Conservation (phyloP, 257 asterid species). For the Solanum rostratum region DNA sequence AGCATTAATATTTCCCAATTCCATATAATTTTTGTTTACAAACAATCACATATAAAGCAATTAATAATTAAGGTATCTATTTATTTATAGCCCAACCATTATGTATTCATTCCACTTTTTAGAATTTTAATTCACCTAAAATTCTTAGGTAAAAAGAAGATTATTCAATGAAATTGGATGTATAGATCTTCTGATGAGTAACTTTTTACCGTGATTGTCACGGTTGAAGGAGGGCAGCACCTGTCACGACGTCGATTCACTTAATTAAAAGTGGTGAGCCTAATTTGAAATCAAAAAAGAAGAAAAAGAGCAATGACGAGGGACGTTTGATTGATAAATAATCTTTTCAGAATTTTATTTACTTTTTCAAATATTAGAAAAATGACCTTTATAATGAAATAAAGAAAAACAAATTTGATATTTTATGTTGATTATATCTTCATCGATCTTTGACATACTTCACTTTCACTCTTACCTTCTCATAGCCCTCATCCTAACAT, state of each 20-base stretch:
- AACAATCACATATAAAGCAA: neutral
- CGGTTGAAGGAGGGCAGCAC: neutral
- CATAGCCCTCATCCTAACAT: neutral
- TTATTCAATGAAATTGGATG: too few relatives aligned
- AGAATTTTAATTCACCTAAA: neutral
- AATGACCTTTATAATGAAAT: too few relatives aligned
- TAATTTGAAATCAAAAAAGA: neutral
- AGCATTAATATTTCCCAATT: neutral
- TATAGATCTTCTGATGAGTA: too few relatives aligned
- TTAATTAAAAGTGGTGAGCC: neutral
- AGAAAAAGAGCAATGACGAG: too few relatives aligned
- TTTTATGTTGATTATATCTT: neutral
- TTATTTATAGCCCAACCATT: neutral
- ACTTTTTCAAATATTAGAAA: too few relatives aligned
- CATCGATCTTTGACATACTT: neutral
- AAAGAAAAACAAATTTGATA: neutral
- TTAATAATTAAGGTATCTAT: neutral
- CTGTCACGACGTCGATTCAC: neutral
- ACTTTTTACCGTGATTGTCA: neutral
- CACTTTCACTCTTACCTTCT: neutral
- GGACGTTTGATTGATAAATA: neutral
- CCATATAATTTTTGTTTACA: neutral
- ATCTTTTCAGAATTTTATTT: too few relatives aligned
- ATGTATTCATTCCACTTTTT: too few relatives aligned
- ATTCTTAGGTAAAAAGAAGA: neutral